Evolutionary conservation across 148 eudicot species (phyloP).

Genomic region (Cornus controversa): DNA sequence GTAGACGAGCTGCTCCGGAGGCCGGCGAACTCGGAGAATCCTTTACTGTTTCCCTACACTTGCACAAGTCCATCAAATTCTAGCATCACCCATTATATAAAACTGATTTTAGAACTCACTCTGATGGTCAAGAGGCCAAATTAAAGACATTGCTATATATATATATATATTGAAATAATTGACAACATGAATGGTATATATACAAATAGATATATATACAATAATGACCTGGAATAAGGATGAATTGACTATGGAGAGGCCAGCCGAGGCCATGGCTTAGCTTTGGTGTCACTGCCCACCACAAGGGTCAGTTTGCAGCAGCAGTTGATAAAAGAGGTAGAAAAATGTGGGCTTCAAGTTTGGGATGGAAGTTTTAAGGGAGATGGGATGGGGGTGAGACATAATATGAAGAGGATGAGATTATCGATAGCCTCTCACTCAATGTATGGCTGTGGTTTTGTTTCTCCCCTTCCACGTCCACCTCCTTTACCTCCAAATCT

Average conservation of each 20-base stretch:
- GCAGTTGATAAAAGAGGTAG: background rate
- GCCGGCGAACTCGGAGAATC: conserved; percentile 77
- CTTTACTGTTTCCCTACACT: conserved; percentile 65
- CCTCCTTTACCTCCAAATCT: conserved; percentile 3
- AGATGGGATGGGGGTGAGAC: conserved; percentile 8
- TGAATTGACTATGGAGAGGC: conserved; percentile 70
- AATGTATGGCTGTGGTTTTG: conserved; percentile 61
- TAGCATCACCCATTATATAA: too few relatives aligned
- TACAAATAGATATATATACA: background rate
- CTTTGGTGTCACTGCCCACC: background rate
- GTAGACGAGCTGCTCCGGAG: conserved; percentile 48
- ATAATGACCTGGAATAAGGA: conserved; percentile 47
- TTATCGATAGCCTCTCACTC: conserved; percentile 53
- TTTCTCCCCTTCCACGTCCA: conserved; percentile 12
- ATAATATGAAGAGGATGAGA: conserved; percentile 37
- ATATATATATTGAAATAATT: too few relatives aligned
- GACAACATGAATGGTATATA: too few relatives aligned
- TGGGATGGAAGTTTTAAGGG: conserved; percentile 10
- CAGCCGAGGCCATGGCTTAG: conserved; percentile 69
- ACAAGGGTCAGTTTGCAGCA: background rate
- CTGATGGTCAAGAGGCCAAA: too few relatives aligned
- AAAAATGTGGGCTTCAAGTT: background rate
- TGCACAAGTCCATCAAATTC: background rate
- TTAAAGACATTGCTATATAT: too few relatives aligned
- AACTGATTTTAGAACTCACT: too few relatives aligned